These are phyloP conservation scores for Tulasnella sp. DNA, from an alignment of 768 basidiomycete genomes.

Conservation along the genomic window DNA sequence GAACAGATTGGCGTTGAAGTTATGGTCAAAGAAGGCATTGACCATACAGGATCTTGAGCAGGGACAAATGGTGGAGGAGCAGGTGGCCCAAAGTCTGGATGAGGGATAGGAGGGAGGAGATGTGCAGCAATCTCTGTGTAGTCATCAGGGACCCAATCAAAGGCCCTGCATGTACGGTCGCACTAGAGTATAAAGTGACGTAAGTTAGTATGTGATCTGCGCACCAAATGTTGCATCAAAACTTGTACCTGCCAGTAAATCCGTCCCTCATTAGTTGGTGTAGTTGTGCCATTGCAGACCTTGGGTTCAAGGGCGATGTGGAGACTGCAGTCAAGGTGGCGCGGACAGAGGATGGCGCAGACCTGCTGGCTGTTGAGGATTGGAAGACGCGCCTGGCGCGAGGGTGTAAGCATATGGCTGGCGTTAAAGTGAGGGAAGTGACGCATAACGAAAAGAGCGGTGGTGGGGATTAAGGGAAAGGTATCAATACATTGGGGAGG, in stretches of 20 bases:
- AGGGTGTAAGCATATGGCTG: background rate
- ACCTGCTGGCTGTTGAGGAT: background rate
- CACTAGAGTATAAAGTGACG: no score
- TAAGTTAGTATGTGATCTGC: no score
- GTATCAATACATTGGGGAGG: background rate
- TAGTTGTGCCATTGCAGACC: background rate
- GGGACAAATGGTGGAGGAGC: no score
- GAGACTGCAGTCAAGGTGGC: background rate
- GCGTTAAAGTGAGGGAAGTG: background rate
- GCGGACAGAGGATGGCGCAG: background rate
- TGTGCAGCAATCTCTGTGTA: no score
- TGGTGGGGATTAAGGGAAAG: background rate
- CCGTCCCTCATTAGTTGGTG: background rate
- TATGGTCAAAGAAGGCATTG: no score
- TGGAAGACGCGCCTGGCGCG: background rate
- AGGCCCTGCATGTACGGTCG: no score
- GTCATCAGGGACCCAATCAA: no score
- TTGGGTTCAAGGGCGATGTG: background rate
- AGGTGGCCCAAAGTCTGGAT: no score
- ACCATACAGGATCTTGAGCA: no score
- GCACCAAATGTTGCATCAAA: background rate
- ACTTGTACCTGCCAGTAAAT: background rate
- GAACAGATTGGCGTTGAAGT: no score
- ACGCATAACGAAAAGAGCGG: background rate
- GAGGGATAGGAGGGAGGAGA: no score